These are phyloP conservation scores for Lobosporangium transversale DNA, from an alignment of 192 early-diverging fungal genomes.

Conservation along the genomic window DNA sequence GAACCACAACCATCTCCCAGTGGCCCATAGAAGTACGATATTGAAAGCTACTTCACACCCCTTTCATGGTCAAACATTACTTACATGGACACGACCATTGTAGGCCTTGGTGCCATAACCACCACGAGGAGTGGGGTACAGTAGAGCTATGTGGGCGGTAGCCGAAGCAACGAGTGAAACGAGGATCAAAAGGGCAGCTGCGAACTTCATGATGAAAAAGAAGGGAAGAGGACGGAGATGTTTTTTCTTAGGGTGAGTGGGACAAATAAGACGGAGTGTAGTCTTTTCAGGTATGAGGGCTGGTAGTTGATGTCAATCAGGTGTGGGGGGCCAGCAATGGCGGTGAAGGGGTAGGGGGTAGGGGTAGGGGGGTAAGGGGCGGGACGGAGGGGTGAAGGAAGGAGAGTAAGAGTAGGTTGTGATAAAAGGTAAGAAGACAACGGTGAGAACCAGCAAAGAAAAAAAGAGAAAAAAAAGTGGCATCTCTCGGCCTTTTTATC, in stretches of 20 bases:
- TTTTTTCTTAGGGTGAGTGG: background rate
- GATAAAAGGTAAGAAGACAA: no score
- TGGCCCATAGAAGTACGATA: no score
- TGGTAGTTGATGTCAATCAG: slow-evolving; percentile 10
- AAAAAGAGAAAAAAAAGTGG: slow-evolving; percentile 2
- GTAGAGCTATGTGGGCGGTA: slow-evolving; percentile 38
- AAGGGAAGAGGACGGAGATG: background rate
- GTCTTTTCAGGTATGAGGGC: no score
- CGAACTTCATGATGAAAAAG: slow-evolving; percentile 32
- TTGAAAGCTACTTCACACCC: no score
- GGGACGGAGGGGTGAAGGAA: background rate
- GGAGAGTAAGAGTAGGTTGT: background rate
- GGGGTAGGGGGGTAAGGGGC: slow-evolving; percentile 1
- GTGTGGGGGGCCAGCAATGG: slow-evolving; percentile 1
- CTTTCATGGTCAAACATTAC: background rate
- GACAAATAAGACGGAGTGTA: no score
- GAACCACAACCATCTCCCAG: no score
- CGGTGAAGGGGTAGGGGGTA: background rate
- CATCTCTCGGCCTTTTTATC: background rate
- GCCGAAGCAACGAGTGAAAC: slow-evolving; percentile 33
- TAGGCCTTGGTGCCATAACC: slow-evolving; percentile 29
- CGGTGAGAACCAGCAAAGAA: background rate
- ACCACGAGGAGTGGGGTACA: slow-evolving; percentile 45
- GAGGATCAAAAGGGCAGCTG: slow-evolving; percentile 17
- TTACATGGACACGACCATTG: slow-evolving; percentile 41